Conservation (phyloP, 169 alveolate species). For the Plasmodium cynomolgi region DNA sequence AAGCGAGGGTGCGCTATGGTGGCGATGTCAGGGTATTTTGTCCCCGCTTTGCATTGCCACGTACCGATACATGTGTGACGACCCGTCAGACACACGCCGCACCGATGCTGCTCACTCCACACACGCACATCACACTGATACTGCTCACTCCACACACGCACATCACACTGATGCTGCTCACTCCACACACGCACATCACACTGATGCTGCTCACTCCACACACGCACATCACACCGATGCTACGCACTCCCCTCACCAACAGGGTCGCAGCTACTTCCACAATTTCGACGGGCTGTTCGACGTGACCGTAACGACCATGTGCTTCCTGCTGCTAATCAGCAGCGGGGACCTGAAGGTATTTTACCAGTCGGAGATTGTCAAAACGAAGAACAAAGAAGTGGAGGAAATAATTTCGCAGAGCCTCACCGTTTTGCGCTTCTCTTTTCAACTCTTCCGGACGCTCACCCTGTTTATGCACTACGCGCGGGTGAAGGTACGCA, state of each 20-base stretch:
- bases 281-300: conserved; percentile 65
- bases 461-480: conserved; percentile 64
- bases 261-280: conserved; percentile 63
- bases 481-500: conserved; percentile 36
- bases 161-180: no score
- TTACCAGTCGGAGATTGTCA: conserved; percentile 4
- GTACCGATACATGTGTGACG: background rate
- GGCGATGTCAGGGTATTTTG: background rate
- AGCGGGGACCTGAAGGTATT: conserved; percentile 70
- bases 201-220: no score
- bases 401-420: conserved; percentile 70
- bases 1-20: background rate
- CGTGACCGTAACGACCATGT: conserved; percentile 41
- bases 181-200: no score
- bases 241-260: background rate
- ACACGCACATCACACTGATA: no score
- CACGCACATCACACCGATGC: background rate
- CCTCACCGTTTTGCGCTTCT: conserved; percentile 55
- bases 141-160: no score
- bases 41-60: background rate
- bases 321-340: conserved; percentile 33
- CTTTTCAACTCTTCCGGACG: conserved; percentile 55
- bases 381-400: conserved; percentile 47
- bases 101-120: background rate
- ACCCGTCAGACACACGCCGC: no score